Conservation (phyloP, 768 basidiomycete species). For the Leccinellum albellum region DNA sequence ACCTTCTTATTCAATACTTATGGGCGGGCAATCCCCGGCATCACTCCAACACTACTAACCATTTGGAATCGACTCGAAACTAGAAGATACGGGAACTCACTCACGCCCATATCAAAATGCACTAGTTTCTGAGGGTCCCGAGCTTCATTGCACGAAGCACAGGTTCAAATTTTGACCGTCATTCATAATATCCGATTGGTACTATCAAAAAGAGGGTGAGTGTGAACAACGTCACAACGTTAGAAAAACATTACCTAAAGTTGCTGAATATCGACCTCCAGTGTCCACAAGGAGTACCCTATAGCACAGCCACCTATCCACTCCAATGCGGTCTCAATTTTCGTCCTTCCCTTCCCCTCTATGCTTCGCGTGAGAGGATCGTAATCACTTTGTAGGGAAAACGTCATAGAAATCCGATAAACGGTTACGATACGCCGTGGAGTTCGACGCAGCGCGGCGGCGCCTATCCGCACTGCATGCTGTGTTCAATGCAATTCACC, state of each 20-base stretch:
- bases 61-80: neutral
- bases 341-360: neutral
- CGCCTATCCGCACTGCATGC: neutral
- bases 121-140: neutral
- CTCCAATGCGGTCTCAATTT: neutral
- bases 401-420: neutral
- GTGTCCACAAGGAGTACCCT: neutral
- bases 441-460: neutral
- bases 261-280: neutral
- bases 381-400: neutral
- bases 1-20: neutral
- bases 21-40: slow-evolving; percentile 1
- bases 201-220: neutral
- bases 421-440: neutral
- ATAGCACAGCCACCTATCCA: neutral
- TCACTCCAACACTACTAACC: neutral
- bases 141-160: neutral
- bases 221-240: neutral
- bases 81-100: neutral
- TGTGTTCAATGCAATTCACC: neutral
- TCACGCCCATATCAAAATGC: neutral
- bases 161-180: neutral
- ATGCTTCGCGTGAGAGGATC: slow-evolving; percentile 4
- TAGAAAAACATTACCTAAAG: neutral
- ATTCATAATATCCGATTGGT: neutral